Base-by-base conservation (phyloP, 192 early-diverging fungal species). In the Polychytrium aggregatum region DNA sequence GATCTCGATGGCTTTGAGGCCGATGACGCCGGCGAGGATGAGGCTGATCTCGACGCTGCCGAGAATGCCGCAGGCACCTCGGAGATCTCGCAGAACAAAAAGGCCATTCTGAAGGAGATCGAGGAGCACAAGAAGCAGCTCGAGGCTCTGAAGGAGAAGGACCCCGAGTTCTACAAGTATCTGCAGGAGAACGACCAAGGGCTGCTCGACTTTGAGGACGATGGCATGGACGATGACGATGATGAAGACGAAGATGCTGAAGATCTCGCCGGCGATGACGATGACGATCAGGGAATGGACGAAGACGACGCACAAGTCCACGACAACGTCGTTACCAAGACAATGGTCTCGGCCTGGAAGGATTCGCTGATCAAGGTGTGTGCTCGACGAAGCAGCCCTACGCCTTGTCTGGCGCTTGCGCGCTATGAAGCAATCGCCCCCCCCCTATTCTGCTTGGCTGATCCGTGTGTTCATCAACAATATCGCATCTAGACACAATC, bases 131-230 rank as follows among this genome's bases (percentile, higher is more conserved):
- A 87, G 62, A 52, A 74, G 52, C 68, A 98, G 65, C 62, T 98
- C 37, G 84, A 94, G 36, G 70, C 79, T 6, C 71, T 96, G 64
- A 83, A 84, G 54, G 64, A 82, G 47, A 82, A 81, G 55, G 92
- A 98, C 53, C 90, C 92, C 13, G 76, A 83, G 54, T 98, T 98
- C 62, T 90, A 82, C 71, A 70, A 98, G 63, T 98, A 77, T 59
- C 68, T 98, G 65, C 56, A 82, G 54, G 77, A 94, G 62, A 88
- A 95, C 49, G 88, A 93, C 64, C 56, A 74, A 28, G 80, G 70
- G 37, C 78, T 92, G 41, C 70, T 98, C 36, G 75, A 81, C 10
- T 92, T 96, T 70, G 68, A 59, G 16, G 52, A 62, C 38, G 52
- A 33, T 3, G 52, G 50, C 10, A 66, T 57, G 16, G 52, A 62